A percentile compares a stretch with the other conserved stretches of the same genome.
These are phyloP conservation scores for Petrea volubilis DNA, from an alignment of 257 asterid genomes.

Conservation along the genomic window DNA sequence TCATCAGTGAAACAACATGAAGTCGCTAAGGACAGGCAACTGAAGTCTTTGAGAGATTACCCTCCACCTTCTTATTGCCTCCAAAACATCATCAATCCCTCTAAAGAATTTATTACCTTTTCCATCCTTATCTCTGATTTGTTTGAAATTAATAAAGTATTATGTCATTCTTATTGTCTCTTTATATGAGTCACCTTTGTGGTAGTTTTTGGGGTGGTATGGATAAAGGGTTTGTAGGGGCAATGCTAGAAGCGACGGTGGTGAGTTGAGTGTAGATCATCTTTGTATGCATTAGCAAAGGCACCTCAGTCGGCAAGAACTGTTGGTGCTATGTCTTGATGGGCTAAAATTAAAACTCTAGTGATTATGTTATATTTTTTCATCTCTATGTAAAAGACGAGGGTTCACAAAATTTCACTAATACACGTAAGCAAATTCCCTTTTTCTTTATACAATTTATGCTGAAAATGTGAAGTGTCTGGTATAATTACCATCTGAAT, in stretches of 20 bases:
- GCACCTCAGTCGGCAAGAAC: not conserved
- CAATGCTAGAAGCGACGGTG: not conserved
- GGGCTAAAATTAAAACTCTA: not conserved
- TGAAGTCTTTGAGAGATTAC: not conserved
- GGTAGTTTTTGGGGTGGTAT: not conserved
- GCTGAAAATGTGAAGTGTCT: not conserved
- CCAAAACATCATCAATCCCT: constrained; percentile 6
- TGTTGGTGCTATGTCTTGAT: not conserved
- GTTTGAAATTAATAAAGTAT: not conserved
- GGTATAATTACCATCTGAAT: not conserved
- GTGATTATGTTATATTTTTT: not conserved
- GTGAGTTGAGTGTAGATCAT: not conserved
- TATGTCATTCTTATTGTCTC: not conserved
- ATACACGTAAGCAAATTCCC: not conserved
- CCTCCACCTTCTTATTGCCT: not conserved
- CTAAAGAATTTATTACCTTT: not conserved
- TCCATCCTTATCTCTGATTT: not conserved
- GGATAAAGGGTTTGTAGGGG: too few species aligned
- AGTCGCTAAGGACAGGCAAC: not conserved
- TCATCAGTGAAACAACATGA: not conserved
- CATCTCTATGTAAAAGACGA: not conserved
- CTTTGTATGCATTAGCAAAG: not conserved
- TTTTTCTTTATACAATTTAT: not conserved
- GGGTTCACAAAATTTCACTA: not conserved
- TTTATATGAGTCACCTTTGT: not conserved